Conservation (phyloP, 2,329 filamentous ascomycete genomes). For the Claviceps spartinae region DNA sequence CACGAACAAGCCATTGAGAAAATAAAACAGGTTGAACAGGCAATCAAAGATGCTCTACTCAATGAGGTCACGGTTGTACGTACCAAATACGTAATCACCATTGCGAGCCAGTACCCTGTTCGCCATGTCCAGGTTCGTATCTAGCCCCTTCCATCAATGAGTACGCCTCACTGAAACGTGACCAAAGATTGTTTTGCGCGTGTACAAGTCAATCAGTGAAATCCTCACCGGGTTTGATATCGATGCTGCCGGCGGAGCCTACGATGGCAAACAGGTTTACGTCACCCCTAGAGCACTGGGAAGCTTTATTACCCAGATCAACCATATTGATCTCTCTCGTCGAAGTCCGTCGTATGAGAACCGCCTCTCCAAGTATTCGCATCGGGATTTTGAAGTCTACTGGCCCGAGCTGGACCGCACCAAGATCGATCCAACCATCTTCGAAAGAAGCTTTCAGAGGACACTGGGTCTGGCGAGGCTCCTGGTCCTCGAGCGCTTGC, state of each 20-base stretch:
- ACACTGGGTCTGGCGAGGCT: slow-evolving; percentile 68
- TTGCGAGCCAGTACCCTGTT: slow-evolving; percentile 70
- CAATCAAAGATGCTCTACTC: slow-evolving; percentile 63
- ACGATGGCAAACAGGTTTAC: slow-evolving; percentile 65
- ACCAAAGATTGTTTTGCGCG: slow-evolving; percentile 60
- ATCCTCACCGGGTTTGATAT: slow-evolving; percentile 84
- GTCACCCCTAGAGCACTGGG: slow-evolving; percentile 62
- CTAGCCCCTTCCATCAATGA: not conserved
- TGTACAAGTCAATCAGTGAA: slow-evolving; percentile 73
- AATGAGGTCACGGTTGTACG: slow-evolving; percentile 74
- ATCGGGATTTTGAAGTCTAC: slow-evolving; percentile 71
- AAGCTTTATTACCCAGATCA: slow-evolving; percentile 70
- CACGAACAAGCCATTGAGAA: slow-evolving; percentile 70
- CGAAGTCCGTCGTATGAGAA: slow-evolving; percentile 82
- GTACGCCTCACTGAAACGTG: not conserved
- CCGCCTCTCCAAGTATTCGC: slow-evolving; percentile 72
- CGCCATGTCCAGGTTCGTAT: slow-evolving; percentile 53
- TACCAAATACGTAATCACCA: slow-evolving; percentile 79
- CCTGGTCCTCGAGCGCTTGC: slow-evolving; percentile 66
- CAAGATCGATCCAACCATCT: slow-evolving; percentile 75
- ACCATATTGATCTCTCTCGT: slow-evolving; percentile 64
- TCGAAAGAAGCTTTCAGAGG: slow-evolving; percentile 63
- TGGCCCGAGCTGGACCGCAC: slow-evolving; percentile 63
- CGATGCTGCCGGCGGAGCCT: slow-evolving; percentile 70
- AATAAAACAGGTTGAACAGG: slow-evolving; percentile 67